Conservation (phyloP, 192 early-diverging fungal genomes). For the Gaertneriomyces semiglobifer region DNA sequence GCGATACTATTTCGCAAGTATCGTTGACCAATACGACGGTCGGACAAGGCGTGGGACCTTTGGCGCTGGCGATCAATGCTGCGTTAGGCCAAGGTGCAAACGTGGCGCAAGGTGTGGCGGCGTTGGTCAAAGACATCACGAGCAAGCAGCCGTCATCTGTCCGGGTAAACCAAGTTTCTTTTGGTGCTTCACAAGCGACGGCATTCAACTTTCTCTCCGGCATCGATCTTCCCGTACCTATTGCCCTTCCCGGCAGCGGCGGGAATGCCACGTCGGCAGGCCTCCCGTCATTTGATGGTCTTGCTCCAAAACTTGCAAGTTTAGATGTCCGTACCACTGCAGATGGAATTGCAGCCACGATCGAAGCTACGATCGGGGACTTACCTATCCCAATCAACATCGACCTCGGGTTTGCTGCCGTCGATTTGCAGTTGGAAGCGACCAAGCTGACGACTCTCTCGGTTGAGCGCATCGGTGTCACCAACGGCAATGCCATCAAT, state of each 20-base stretch:
- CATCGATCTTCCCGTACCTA: constrained; percentile 13
- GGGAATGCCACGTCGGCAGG: not conserved
- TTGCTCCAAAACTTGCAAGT: not conserved
- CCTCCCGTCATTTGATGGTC: not conserved
- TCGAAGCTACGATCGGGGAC: not conserved
- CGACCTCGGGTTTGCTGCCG: constrained; percentile 20
- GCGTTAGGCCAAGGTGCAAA: constrained; percentile 7
- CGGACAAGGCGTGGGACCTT: not conserved
- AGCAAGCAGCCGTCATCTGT: constrained; percentile 9
- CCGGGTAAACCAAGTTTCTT: constrained; percentile 10
- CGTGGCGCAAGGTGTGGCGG: constrained; percentile 15
- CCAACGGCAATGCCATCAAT: constrained; percentile 4
- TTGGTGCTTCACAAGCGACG: constrained; percentile 8
- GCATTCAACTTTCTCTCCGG: constrained; percentile 14
- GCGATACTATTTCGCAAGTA: constrained; percentile 13
- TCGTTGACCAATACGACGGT: constrained; percentile 7
- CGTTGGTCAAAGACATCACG: constrained; percentile 15
- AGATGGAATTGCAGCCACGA: constrained; percentile 13
- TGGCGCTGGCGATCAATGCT: constrained; percentile 6
- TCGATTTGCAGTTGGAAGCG: constrained; percentile 5
- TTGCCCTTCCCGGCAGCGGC: constrained; percentile 6
- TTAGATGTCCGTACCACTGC: constrained; percentile 15
- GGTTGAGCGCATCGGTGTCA: constrained; percentile 2
- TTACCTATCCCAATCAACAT: constrained; percentile 13
- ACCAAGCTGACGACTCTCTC: constrained; percentile 21